Conservation (phyloP, 495 filamentous ascomycete genomes). For the Parathielavia hyrcaniae region DNA sequence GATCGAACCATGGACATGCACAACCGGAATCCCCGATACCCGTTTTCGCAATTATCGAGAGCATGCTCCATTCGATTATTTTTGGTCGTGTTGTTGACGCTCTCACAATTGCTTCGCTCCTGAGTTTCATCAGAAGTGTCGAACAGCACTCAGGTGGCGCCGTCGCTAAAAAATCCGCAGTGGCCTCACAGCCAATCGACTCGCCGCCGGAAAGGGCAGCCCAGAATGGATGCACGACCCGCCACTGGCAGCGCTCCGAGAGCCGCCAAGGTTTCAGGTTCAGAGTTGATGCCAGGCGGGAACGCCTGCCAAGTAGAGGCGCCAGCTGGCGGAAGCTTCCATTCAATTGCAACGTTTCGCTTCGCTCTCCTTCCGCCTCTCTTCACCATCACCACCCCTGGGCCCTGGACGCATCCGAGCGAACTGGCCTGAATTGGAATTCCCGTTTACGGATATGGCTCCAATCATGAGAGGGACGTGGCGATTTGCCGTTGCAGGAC, state of each 20-base stretch:
- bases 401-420: not conserved
- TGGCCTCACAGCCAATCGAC: slow-evolving; percentile 16
- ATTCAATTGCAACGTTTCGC: slow-evolving; percentile 1
- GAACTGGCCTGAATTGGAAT: not conserved
- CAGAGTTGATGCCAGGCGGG: slow-evolving; percentile 2
- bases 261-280: slow-evolving; percentile 30
- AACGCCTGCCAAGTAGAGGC: not conserved
- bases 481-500: slow-evolving; percentile 1
- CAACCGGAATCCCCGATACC: too few relatives aligned
- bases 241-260: slow-evolving; percentile 8
- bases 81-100: not conserved
- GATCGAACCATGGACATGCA: too few relatives aligned
- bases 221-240: slow-evolving; percentile 12
- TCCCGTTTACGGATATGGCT: not conserved
- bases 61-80: not conserved
- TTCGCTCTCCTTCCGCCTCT: not conserved
- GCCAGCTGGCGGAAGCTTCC: slow-evolving; percentile 1
- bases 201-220: slow-evolving; percentile 17
- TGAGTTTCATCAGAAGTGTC: slow-evolving; percentile 19
- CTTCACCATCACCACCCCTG: not conserved
- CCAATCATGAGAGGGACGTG: not conserved
- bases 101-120: not conserved
- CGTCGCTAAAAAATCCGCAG: not conserved
- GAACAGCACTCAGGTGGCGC: slow-evolving; percentile 10
- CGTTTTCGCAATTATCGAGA: too few relatives aligned